Evolutionary conservation across 1,284 basidiomycete genomes (phyloP), one percentile per base, ranked within the genome.

Genomic region (Cryptococcus sp.): DNA sequence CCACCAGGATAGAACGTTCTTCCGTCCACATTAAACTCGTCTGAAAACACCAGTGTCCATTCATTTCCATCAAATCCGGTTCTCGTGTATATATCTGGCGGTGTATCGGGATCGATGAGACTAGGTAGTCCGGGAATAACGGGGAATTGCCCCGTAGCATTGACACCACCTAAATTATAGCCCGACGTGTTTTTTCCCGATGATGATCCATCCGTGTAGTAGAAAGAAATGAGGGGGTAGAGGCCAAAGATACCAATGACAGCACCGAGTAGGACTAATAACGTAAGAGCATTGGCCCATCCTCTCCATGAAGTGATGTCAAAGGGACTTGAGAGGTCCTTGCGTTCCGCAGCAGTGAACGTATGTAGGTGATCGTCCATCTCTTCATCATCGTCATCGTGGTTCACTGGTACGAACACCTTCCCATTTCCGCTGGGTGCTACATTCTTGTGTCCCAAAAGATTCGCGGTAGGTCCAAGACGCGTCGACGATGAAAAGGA

Each of bases 1-100:
- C 36, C 36, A 4, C 78, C 78, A 16, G 75, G 66, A 59, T 74
- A 79, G 54, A 80, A 80, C 1, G 77, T 77, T 39, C 76, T 56
- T 66, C 83, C 83, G 7, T 81, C 80, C 18, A 77, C 76, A 52
- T 94, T 84, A 74, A 96, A 96, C 76, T 94, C 92, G 73, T 94
- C 91, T 46, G 86, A 88, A 69, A 69, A 93, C 2, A 91, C 83
- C 7, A 94, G 79, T 50, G 85, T 78, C 70, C 86, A 88, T 4
- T 78, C 64, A 22, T 81, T 55, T 2, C 83, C 83, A 62, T 88
- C 86, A 56, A 78, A 84, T 0, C 86, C 86, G 1, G 75, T 83
- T 25, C 85, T 79, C 0, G 80, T 78, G 57, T 78, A 78, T 3
- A 80, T 84, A 0, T 61, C 57, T 1, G 75, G 59, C 0, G 87